Conservation (phyloP, 139 green algal species). For the Astrephomene gubernaculifera region DNA sequence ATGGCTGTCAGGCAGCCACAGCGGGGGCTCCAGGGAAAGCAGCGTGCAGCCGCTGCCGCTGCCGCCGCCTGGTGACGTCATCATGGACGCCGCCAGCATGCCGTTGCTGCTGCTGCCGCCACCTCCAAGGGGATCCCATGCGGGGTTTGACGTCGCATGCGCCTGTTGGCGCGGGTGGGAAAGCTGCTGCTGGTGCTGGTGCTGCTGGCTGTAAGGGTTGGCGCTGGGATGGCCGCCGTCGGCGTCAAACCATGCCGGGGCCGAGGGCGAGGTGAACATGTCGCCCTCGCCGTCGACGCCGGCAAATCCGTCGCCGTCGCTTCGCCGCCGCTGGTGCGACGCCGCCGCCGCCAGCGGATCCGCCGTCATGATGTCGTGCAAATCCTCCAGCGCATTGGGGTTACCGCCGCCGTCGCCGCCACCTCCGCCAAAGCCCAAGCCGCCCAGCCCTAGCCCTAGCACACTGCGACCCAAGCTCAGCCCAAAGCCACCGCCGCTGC, state of each 20-base stretch:
- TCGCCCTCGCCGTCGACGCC: neutral
- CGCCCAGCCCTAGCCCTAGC: slow-evolving; percentile 18
- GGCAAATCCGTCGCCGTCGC: slow-evolving; percentile 15
- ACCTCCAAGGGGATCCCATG: slow-evolving; percentile 4
- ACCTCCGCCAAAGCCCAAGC: neutral
- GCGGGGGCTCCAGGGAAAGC: slow-evolving; percentile 75
- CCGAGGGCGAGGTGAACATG: neutral
- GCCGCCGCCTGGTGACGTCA: neutral
- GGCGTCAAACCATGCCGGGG: neutral
- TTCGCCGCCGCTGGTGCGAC: slow-evolving; percentile 12
- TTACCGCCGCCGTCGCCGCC: neutral
- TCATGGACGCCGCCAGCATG: neutral
- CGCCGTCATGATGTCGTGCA: slow-evolving; percentile 39
- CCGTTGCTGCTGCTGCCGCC: slow-evolving; percentile 1
- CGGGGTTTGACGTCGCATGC: neutral
- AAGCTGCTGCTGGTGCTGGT: too few species aligned
- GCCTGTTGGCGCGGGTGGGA: neutral
- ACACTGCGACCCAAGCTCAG: slow-evolving; percentile 18
- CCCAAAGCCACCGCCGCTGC: neutral
- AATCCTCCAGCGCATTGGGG: slow-evolving; percentile 32
- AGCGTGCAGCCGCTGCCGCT: slow-evolving; percentile 16
- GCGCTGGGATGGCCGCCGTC: neutral
- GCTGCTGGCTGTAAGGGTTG: neutral
- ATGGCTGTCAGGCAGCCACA: slow-evolving; percentile 82
- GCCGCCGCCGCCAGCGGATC: slow-evolving; percentile 13